These are phyloP conservation scores for Nepenthes mirabilis DNA, from an alignment of 148 eudicot genomes.

Conservation along the genomic window DNA sequence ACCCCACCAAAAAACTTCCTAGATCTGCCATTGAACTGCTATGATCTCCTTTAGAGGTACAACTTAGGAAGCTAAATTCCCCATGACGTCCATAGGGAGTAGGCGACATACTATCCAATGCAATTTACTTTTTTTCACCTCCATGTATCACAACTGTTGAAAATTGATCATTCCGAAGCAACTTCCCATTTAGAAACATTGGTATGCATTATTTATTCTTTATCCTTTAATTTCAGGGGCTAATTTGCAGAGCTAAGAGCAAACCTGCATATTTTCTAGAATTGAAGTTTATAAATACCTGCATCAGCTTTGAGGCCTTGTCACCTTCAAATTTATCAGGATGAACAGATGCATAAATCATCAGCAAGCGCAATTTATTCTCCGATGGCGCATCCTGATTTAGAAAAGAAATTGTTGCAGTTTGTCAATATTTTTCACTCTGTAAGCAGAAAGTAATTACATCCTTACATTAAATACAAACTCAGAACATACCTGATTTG, in stretches of 20 bases:
- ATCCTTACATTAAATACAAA: not conserved
- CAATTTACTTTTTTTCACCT: too few species aligned
- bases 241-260: not conserved
- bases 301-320: conserved; percentile 88
- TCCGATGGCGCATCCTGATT: conserved; percentile 50
- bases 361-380: conserved; percentile 73
- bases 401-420: not conserved
- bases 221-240: not conserved
- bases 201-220: not conserved
- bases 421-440: not conserved
- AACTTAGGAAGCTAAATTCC: too few species aligned
- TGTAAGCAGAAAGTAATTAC: not conserved
- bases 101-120: too few species aligned
- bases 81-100: too few species aligned
- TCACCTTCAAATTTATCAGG: conserved; percentile 99
- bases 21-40: too few species aligned
- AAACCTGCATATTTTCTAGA: not conserved
- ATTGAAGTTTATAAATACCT: conserved; percentile 31
- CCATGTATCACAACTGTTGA: too few species aligned
- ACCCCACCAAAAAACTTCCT: too few species aligned
- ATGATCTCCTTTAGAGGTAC: too few species aligned
- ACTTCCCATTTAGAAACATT: too few species aligned
- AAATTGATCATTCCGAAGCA: too few species aligned
- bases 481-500: conserved; percentile 35
- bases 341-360: conserved; percentile 77